Conservation (phyloP, 495 filamentous ascomycete genomes). For the Aspergillus asperescens region DNA sequence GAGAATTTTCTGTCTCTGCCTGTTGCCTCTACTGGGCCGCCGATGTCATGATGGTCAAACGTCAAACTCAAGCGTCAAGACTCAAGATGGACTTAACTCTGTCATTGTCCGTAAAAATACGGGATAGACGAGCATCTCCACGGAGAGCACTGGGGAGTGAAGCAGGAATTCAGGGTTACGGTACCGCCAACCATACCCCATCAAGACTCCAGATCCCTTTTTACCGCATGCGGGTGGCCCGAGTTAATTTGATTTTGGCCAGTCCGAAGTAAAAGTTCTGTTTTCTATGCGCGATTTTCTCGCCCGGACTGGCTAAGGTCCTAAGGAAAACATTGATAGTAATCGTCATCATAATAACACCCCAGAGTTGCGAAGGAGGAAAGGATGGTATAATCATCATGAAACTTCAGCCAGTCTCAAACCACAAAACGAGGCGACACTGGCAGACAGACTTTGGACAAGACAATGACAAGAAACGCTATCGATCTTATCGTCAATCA, state of each 20-base stretch:
- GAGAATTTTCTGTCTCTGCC: not conserved
- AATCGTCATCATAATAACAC: conserved; percentile 7
- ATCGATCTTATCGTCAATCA: conserved; percentile 13
- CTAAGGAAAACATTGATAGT: conserved; percentile 11
- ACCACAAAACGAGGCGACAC: not conserved
- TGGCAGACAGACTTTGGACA: not conserved
- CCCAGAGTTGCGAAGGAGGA: not conserved
- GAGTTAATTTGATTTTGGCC: too few species aligned
- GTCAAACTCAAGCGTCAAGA: too few species aligned
- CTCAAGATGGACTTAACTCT: too few species aligned
- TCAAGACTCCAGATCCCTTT: conserved; percentile 12
- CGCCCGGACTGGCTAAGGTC: conserved; percentile 6
- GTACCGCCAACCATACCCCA: conserved; percentile 23
- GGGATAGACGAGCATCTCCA: conserved; percentile 3
- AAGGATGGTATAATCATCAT: conserved; percentile 13
- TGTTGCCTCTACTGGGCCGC: not conserved
- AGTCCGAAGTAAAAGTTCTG: too few species aligned
- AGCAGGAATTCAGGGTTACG: conserved; percentile 28
- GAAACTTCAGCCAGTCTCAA: not conserved
- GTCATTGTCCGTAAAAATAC: conserved; percentile 9
- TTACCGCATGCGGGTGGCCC: conserved; percentile 25
- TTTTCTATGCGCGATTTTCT: conserved; percentile 27
- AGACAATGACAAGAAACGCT: conserved; percentile 18
- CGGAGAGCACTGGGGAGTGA: not conserved
- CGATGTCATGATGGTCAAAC: not conserved